Percentiles rank a stretch among this genome's conserved stretches.
These are phyloP conservation scores for Lolium perenne DNA, from an alignment of 176 grass and related monocot genomes.

Conservation along the genomic window DNA sequence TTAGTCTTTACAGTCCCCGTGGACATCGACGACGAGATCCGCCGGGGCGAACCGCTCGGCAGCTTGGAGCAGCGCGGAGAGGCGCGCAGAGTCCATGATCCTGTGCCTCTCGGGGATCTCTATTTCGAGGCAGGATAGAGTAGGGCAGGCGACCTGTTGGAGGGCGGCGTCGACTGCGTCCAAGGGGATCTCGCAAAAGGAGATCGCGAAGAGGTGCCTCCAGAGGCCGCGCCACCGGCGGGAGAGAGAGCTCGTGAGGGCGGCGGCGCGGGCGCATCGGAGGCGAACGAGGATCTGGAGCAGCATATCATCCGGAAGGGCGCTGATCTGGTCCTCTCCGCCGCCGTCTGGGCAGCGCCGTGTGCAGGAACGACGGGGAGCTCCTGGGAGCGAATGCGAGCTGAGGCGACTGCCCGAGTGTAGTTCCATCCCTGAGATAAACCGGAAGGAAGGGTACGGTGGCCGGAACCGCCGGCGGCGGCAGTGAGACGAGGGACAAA, in stretches of 20 bases:
- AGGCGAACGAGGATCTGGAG: not conserved
- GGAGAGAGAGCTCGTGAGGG: not conserved
- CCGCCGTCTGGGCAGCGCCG: not conserved
- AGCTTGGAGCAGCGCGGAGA: not conserved
- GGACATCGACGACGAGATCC: not conserved
- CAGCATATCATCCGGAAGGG: not conserved
- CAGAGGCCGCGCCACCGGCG: not conserved
- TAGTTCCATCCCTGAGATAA: not conserved
- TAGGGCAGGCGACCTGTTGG: not conserved
- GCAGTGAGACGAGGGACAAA: too few relatives aligned
- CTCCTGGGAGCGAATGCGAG: not conserved
- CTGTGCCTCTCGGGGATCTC: not conserved
- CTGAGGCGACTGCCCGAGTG: not conserved
- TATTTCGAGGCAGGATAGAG: not conserved
- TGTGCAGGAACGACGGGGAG: not conserved
- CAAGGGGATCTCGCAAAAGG: not conserved
- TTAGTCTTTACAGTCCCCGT: not conserved
- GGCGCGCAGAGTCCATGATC: not conserved
- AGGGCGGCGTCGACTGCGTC: not conserved
- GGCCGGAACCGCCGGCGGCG: not conserved
- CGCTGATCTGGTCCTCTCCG: not conserved
- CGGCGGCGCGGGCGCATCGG: not conserved
- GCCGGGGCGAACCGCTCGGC: not conserved
- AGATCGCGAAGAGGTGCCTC: not conserved
- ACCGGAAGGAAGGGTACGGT: not conserved